These are phyloP conservation scores for Prunus persica DNA, from an alignment of 306 rosid genomes.

Conservation along the genomic window Prunus_persica_NCBIv2 NC_034016.1:11828001-11828500, in stretches of 20 bases:
- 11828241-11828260: background rate
- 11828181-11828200: background rate
- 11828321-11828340: background rate
- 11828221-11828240: background rate
- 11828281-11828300: background rate
- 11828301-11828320: slow-evolving; percentile 10
- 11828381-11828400: background rate
- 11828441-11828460: slow-evolving; percentile 20
- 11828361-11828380: background rate
- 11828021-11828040: slow-evolving; percentile 68
- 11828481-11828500: background rate
- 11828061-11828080: slow-evolving; percentile 83
- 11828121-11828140: slow-evolving; percentile 33
- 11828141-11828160: background rate
- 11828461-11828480: background rate
- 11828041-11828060: slow-evolving; percentile 65
- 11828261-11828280: background rate
- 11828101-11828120: slow-evolving; percentile 75
- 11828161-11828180: background rate
- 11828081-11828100: slow-evolving; percentile 72
- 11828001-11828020: slow-evolving; percentile 71
- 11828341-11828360: slow-evolving; percentile 56
- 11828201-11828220: slow-evolving; percentile 22
- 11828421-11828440: slow-evolving; percentile 23
- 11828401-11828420: slow-evolving; percentile 22